Conservation (phyloP, 352 stramenopile species). For the Globisporangium echinulatum region DNA sequence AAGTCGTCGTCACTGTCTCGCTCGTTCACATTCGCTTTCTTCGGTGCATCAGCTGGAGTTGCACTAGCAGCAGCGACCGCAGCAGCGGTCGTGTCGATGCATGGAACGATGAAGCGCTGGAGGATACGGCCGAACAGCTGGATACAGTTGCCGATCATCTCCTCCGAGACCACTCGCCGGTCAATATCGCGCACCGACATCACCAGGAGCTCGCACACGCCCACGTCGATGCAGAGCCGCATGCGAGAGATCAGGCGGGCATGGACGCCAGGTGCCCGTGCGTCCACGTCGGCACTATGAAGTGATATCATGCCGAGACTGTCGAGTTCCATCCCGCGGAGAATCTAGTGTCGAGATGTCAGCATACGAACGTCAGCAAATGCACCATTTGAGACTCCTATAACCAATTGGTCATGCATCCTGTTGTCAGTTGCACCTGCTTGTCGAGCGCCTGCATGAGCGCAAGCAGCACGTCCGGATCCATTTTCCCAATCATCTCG, state of each 20-base stretch:
- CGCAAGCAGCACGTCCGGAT: conserved; percentile 44
- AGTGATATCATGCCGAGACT: conserved; percentile 23
- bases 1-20: conserved; percentile 1
- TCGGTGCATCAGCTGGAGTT: background rate
- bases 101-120: conserved; percentile 54
- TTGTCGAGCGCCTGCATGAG: conserved; percentile 51
- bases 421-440: conserved; percentile 25
- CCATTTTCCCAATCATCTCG: conserved; percentile 44
- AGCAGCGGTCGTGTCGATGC: conserved; percentile 53
- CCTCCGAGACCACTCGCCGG: conserved; percentile 64
- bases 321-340: conserved; percentile 24
- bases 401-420: too few species aligned
- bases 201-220: conserved; percentile 65
- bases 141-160: conserved; percentile 79
- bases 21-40: conserved; percentile 3
- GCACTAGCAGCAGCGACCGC: conserved; percentile 15
- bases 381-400: too few species aligned
- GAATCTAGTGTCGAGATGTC: conserved; percentile 1
- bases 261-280: conserved; percentile 29
- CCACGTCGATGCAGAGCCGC: conserved; percentile 49
- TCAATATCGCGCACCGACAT: conserved; percentile 70
- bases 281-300: conserved; percentile 24
- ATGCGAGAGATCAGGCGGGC: conserved; percentile 26
- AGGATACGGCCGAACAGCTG: conserved; percentile 54
- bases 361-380: background rate